phyloP scores from a whole-genome alignment of 2,329 filamentous ascomycete species.

The Aphanoascus verrucosus region DNA sequence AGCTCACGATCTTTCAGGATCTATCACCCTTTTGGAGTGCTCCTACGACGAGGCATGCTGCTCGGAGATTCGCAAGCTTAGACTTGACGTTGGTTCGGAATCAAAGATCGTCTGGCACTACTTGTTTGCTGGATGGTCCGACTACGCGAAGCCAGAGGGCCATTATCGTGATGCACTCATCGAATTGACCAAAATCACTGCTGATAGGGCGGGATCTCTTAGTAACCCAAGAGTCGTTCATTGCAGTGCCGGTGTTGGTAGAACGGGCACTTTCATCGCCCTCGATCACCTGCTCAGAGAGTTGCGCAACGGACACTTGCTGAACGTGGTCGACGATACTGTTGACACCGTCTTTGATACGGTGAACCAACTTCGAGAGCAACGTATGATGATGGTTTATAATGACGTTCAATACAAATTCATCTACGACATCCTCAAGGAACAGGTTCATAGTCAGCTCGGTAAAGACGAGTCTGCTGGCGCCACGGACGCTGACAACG shows the following conservation, averaged over 20 bases:
- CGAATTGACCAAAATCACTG: conserved; percentile 41
- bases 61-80: conserved; percentile 64
- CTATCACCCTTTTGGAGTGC: conserved; percentile 49
- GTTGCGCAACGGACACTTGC: conserved; percentile 61
- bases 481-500: neutral
- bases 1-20: conserved; percentile 41
- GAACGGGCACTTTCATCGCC: conserved; percentile 90
- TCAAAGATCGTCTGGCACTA: conserved; percentile 69
- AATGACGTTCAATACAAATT: conserved; percentile 74
- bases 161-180: conserved; percentile 42
- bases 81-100: conserved; percentile 39
- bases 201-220: conserved; percentile 35
- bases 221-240: conserved; percentile 70
- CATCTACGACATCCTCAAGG: conserved; percentile 74
- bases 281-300: conserved; percentile 85
- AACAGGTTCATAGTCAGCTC: conserved; percentile 31
- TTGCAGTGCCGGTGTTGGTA: conserved; percentile 85
- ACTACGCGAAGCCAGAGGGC: conserved; percentile 67
- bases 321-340: conserved; percentile 37
- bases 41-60: conserved; percentile 46
- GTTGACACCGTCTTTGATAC: conserved; percentile 64
- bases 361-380: conserved; percentile 70
- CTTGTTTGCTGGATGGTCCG: conserved; percentile 78
- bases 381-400: conserved; percentile 94
- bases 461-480: neutral